Percentiles rank a stretch among this genome's conserved stretches.
phyloP scores from a whole-genome alignment of 179 eudicot genomes.

The Sideroxylon spinosum region DNA sequence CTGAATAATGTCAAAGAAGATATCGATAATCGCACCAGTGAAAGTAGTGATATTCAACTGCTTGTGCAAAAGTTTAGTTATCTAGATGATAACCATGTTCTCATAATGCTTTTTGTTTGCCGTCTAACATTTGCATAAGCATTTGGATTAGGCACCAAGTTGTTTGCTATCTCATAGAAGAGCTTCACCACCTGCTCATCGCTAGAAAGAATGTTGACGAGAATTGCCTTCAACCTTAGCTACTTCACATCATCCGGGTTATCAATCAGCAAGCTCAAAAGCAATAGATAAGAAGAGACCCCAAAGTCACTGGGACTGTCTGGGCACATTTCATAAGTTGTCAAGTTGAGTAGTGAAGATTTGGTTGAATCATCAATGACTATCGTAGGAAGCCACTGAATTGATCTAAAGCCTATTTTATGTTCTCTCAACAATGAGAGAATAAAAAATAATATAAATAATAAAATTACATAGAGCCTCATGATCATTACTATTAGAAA shows the following conservation, averaged over 20 bases:
- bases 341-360: not conserved
- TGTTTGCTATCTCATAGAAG: not conserved
- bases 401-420: too few relatives aligned
- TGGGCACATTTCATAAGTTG: constrained; percentile 23
- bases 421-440: too few relatives aligned
- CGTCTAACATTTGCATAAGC: not conserved
- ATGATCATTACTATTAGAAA: too few relatives aligned
- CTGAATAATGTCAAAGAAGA: not conserved
- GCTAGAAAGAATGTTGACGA: not conserved
- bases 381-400: not conserved
- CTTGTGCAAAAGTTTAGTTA: not conserved
- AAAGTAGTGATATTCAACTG: not conserved
- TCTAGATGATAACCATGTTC: not conserved
- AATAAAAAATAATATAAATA: too few relatives aligned
- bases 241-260: not conserved
- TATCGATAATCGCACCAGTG: not conserved
- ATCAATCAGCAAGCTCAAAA: constrained; percentile 20
- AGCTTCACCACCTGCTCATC: not conserved
- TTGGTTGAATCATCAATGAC: not conserved
- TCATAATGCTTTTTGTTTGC: not conserved
- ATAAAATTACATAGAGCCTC: too few relatives aligned
- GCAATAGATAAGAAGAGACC: constrained; percentile 5
- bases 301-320: not conserved
- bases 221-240: not conserved
- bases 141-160: not conserved